Evolutionary conservation across 257 asterid genomes (phyloP), one percentile per base, ranked within the genome.

Genomic region (Dorcoceras hygrometricum): DNA sequence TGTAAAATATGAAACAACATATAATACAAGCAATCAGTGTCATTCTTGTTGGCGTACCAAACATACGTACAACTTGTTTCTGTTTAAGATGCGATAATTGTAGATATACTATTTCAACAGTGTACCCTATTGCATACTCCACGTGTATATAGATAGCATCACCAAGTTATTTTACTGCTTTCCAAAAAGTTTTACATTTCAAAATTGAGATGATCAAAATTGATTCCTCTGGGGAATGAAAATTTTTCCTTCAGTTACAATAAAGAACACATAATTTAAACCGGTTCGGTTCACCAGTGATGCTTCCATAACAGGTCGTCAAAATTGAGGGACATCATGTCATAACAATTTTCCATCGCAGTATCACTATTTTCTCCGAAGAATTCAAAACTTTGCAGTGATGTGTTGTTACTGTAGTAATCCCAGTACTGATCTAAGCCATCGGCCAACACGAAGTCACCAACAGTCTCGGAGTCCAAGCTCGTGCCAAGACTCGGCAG

Each of bases 371-470:
- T 55, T n/a, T 82, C 84, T 9, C 73, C 83, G 62, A 83, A 71
- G 34, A 83, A 76, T 23, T 82, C 85, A 60, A 62, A 73, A 59
- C 77, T 63, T 26, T 74, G 75, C 58, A 76, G 58, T 86, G 78
- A 57, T 3, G 87, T 84, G n/a, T 72, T 84, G n/a, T 72, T 79
- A 61, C 70, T 70, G 32, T 39, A 59, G 55, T 51, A 78, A 26
- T 82, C 95, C 95, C 89, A 73, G 48, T n/a, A n/a, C n/a, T n/a
- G n/a, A n/a, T 72, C 80, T 32, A 68, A 48, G 6, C 77, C 87
- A 27, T 74, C 79, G 16, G 48, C 61, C 16, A 79, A 77, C 65
- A 68, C 24, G 53, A 77, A 70, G 39, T 73, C 81, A 32, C 68
- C 67, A 62, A 59, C 50, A 1, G 31, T 53, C 34, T 67, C 81